Conservation (phyloP, 2,329 filamentous ascomycete genomes). For the Raffaelea ambrosiae region DNA sequence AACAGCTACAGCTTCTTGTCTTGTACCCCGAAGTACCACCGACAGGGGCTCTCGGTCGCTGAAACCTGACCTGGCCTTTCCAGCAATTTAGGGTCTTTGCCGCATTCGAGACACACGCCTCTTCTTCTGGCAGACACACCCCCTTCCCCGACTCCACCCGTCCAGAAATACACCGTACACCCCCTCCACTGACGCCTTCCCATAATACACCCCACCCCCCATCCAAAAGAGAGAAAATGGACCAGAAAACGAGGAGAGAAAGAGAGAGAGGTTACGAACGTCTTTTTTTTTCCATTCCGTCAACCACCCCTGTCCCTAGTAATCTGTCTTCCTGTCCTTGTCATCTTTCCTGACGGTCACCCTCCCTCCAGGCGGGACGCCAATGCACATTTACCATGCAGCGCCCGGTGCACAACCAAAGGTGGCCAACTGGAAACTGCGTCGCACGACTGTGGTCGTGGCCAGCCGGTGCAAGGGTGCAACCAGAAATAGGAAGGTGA, state of each 20-base stretch:
- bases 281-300: background rate
- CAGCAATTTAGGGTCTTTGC: constrained; percentile 12
- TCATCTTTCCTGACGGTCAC: too few species aligned
- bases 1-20: background rate
- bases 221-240: background rate
- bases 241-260: background rate
- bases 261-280: background rate
- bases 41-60: constrained; percentile 8
- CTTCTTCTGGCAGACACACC: background rate
- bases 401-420: background rate
- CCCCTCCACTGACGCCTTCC: background rate
- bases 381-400: constrained; percentile 8
- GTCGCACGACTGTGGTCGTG: background rate
- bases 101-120: constrained; percentile 13
- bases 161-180: background rate
- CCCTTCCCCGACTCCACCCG: background rate
- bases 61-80: constrained; percentile 11
- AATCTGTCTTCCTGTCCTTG: background rate
- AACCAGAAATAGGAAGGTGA: too few species aligned
- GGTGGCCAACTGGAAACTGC: too few species aligned
- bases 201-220: background rate
- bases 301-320: background rate
- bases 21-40: constrained; percentile 8
- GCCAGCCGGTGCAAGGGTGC: background rate
- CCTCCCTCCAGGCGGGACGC: constrained; percentile 9